Conservation (phyloP, 768 basidiomycete species). For the Dacryopinax primogenitus region DNA sequence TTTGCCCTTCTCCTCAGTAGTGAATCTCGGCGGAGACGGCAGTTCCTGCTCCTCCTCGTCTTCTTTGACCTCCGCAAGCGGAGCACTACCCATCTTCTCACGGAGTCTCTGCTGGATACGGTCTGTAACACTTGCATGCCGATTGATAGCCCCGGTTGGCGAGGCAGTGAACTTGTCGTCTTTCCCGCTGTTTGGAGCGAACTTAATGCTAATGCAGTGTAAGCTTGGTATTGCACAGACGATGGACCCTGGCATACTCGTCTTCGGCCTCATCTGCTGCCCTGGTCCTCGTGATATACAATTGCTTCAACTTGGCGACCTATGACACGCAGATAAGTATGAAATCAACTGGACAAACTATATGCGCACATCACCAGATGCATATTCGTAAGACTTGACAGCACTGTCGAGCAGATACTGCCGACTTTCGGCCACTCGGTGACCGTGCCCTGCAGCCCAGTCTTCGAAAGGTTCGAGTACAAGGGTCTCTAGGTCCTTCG, state of each 20-base stretch:
- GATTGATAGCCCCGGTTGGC: conserved; percentile 31
- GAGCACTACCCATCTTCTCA: conserved; percentile 24
- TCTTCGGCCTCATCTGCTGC: conserved; percentile 87
- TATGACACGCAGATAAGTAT: conserved; percentile 17
- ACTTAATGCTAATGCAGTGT: conserved; percentile 51
- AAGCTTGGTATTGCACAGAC: conserved; percentile 9
- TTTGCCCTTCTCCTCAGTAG: background rate
- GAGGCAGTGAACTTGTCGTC: conserved; percentile 72
- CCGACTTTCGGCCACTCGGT: conserved; percentile 48
- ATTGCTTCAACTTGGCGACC: conserved; percentile 55
- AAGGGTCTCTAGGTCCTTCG: conserved; percentile 58
- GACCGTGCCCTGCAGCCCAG: conserved; percentile 67
- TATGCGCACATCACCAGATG: conserved; percentile 44
- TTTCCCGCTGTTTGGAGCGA: conserved; percentile 55
- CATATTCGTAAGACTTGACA: conserved; percentile 57
- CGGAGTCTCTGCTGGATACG: conserved; percentile 70
- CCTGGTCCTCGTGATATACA: conserved; percentile 64
- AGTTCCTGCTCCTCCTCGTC: conserved; percentile 24
- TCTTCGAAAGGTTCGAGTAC: conserved; percentile 69
- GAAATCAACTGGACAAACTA: background rate
- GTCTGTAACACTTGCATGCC: conserved; percentile 72
- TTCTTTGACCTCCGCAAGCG: conserved; percentile 24
- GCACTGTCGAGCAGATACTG: conserved; percentile 49
- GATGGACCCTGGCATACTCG: conserved; percentile 47
- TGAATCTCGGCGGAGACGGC: conserved; percentile 18